Conservation (phyloP, 2,329 filamentous ascomycete genomes). For the Chaetomium strumarium region DNA sequence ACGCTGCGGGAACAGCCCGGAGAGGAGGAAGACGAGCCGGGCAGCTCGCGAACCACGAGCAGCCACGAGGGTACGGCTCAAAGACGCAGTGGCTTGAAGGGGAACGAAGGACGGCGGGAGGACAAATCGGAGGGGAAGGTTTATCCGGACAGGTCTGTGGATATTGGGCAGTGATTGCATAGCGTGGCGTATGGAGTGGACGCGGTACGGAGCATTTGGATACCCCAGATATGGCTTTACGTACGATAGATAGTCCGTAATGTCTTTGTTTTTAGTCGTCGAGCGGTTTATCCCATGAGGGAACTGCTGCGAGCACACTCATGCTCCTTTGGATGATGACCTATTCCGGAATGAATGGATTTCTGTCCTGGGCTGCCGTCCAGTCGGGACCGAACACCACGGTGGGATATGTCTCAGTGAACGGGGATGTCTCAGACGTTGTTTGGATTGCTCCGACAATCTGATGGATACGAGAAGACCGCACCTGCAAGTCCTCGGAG, state of each 20-base stretch:
- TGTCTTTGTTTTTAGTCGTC: background rate
- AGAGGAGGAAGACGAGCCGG: background rate
- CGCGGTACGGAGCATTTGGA: background rate
- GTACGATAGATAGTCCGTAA: background rate
- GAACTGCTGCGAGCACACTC: no score
- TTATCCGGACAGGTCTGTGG: background rate
- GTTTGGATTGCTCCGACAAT: no score
- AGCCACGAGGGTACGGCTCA: background rate
- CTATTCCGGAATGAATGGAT: no score
- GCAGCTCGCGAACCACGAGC: background rate
- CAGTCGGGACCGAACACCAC: no score
- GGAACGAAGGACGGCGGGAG: background rate
- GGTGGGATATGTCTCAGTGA: no score
- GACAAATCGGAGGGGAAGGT: background rate
- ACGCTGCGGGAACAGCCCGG: constrained; percentile 7
- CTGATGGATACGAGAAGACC: no score
- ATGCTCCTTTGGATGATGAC: no score
- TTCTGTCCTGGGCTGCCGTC: no score
- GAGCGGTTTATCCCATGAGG: background rate
- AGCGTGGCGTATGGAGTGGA: background rate
- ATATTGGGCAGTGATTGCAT: background rate
- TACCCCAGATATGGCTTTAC: background rate
- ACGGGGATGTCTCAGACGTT: no score
- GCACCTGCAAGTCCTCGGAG: background rate
- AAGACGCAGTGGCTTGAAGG: background rate